Percentiles rank a stretch among this genome's conserved stretches.
phyloP scores from a whole-genome alignment of 768 basidiomycete genomes.

The Serendipita sp. region DNA sequence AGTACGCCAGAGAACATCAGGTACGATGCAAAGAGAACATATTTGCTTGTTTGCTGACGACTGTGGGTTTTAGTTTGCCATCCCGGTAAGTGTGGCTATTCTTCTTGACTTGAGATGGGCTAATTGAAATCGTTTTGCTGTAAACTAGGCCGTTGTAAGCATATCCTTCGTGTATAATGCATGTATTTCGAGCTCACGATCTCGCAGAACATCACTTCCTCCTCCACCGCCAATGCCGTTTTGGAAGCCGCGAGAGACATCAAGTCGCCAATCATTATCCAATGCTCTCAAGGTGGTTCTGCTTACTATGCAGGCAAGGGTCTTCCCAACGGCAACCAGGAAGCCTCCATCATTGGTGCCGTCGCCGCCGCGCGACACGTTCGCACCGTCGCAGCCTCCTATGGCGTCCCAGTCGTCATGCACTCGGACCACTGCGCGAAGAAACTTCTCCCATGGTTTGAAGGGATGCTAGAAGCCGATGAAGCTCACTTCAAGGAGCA shows the following conservation, averaged over 20 bases:
- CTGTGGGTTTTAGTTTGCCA: constrained; percentile 23
- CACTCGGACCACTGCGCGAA: constrained; percentile 98
- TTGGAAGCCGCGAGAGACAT: constrained; percentile 94
- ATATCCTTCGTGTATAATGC: constrained; percentile 22
- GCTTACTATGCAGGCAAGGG: constrained; percentile 98
- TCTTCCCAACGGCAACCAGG: constrained; percentile 83
- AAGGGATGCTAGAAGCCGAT: constrained; percentile 96
- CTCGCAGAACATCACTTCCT: constrained; percentile 84
- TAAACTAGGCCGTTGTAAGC: constrained; percentile 23
- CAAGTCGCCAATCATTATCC: constrained; percentile 95
- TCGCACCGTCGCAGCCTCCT: constrained; percentile 70
- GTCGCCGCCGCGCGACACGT: constrained; percentile 85
- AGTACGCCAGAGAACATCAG: constrained; percentile 80
- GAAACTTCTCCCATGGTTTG: constrained; percentile 97
- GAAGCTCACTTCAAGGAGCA: constrained; percentile 85
- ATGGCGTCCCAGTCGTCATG: constrained; percentile 92
- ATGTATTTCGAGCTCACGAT: constrained; percentile 33
- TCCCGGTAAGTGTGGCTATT: constrained; percentile 21
- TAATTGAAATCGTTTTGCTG: background rate
- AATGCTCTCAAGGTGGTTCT: constrained; percentile 91
- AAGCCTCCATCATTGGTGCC: constrained; percentile 89
- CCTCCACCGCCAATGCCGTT: constrained; percentile 84
- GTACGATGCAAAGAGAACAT: constrained; percentile 28
- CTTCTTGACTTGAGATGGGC: background rate
- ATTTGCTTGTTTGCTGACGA: constrained; percentile 8